These are phyloP conservation scores for Neoarthrinium moseri DNA, from an alignment of 2,329 filamentous ascomycete genomes.

Conservation along the genomic window DNA sequence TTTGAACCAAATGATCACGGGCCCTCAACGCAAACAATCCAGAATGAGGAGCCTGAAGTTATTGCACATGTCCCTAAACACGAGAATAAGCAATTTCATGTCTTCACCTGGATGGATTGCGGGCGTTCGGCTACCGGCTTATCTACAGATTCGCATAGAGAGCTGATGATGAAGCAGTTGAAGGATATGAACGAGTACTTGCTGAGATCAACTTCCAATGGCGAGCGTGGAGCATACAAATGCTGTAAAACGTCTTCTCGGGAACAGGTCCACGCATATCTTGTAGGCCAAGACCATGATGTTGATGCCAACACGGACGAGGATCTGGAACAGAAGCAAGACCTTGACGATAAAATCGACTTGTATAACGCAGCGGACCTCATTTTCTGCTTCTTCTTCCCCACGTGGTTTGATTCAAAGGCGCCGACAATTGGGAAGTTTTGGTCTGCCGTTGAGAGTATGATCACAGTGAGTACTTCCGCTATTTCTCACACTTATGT, in stretches of 20 bases:
- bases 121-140: neutral
- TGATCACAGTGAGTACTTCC: slow-evolving; percentile 22
- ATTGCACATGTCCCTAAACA: no score
- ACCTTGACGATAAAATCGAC: slow-evolving; percentile 18
- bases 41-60: neutral
- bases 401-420: slow-evolving; percentile 7
- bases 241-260: slow-evolving; percentile 15
- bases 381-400: slow-evolving; percentile 21
- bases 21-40: neutral
- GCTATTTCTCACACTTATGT: no score
- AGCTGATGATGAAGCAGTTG: slow-evolving; percentile 10
- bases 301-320: slow-evolving; percentile 6
- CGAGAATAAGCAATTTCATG: slow-evolving; percentile 14
- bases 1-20: neutral
- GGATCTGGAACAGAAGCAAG: neutral
- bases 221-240: slow-evolving; percentile 16
- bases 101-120: slow-evolving; percentile 16
- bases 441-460: slow-evolving; percentile 19
- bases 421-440: slow-evolving; percentile 19
- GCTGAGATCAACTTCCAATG: slow-evolving; percentile 11
- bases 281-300: slow-evolving; percentile 5
- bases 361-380: slow-evolving; percentile 21
- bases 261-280: slow-evolving; percentile 13
- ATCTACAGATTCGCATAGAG: neutral
- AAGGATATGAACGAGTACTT: slow-evolving; percentile 15